Evolutionary conservation across 768 basidiomycete species (phyloP), one percentile per base, ranked within the genome.

Genomic region (Mycena galopus): DNA sequence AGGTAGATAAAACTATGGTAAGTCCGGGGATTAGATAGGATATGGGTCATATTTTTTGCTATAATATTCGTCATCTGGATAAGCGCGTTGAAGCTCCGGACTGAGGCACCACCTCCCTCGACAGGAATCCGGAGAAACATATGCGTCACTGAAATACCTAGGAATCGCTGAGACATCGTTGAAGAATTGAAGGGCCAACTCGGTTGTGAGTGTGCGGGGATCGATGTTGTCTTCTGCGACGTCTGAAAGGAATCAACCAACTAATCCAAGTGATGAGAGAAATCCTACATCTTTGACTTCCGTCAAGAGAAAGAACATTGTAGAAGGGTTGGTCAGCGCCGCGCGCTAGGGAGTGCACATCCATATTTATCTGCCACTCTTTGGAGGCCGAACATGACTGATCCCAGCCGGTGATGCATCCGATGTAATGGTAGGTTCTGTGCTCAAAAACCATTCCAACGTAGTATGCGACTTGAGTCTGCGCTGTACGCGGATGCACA

Each of bases 381-480:
- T 81, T 81, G 2, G 79, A 73, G 11, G 82, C 81, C 67, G 25
- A 42, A 35, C 73, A 72, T 4, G n/a, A 63, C 73, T 63, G 57
- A 78, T 88, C 86, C 88, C 88, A 90, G 11, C 84, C 85, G 61
- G 82, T 80, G 47, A 89, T 85, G 56, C 84, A 85, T 25, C 86
- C 88, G 10, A 80, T 65, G 73, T 88, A 87, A 8, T 77, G 79
- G 63, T 84, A 84, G 57, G 73, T 79, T 44, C 59, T 76, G 74
- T 88, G 87, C 59, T 76, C 75, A 67, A 88, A 87, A 32, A 86
- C 78, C 85, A 87, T 84, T 14, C 89, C 89, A 33, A 88, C 87
- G 67, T 87, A 88, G 75, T 85, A 81, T 73, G 81, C 79, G 14
- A 88, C 78, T 32, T 56, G 67, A 3, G 47, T 55, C 25, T 67